Evolutionary conservation across 192 early-diverging fungal species (phyloP).

Genomic region (Backusella macrospora): DNA sequence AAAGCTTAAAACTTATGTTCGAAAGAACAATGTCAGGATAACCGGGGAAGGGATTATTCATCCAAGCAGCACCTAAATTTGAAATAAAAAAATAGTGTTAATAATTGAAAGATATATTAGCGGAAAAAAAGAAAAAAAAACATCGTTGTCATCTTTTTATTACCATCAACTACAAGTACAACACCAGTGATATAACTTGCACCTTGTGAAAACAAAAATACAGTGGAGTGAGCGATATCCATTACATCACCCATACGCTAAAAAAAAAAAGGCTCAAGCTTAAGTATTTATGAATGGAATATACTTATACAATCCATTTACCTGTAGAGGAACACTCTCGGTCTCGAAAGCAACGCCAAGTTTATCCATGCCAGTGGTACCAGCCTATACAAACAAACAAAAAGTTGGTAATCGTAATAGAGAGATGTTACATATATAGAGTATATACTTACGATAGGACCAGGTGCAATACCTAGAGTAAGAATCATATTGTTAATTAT

Average conservation of each 20-base stretch:
- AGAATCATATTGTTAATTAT: neutral
- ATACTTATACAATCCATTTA: too few relatives aligned
- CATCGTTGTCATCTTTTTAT: too few relatives aligned
- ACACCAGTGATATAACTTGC: conserved; percentile 62
- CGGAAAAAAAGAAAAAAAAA: too few relatives aligned
- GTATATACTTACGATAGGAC: conserved; percentile 15
- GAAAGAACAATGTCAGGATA: conserved; percentile 18
- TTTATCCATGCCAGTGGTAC: conserved; percentile 24
- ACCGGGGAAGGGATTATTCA: neutral
- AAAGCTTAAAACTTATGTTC: conserved; percentile 1
- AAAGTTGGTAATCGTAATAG: conserved; percentile 8
- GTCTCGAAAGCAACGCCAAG: conserved; percentile 22
- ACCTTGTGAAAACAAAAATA: conserved; percentile 67
- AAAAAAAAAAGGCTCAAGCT: too few relatives aligned
- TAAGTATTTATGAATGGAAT: too few relatives aligned
- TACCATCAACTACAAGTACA: conserved; percentile 43
- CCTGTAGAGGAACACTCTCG: conserved; percentile 21
- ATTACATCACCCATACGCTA: conserved; percentile 50
- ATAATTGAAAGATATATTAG: neutral
- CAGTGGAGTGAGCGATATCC: conserved; percentile 73
- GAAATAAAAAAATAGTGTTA: neutral
- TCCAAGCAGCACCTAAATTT: conserved; percentile 14
- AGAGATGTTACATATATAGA: too few relatives aligned
- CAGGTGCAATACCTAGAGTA: neutral
- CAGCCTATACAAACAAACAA: neutral